These are phyloP conservation scores for Vaucheria bursata DNA, from an alignment of 352 stramenopile species.

Conservation along the genomic window DNA sequence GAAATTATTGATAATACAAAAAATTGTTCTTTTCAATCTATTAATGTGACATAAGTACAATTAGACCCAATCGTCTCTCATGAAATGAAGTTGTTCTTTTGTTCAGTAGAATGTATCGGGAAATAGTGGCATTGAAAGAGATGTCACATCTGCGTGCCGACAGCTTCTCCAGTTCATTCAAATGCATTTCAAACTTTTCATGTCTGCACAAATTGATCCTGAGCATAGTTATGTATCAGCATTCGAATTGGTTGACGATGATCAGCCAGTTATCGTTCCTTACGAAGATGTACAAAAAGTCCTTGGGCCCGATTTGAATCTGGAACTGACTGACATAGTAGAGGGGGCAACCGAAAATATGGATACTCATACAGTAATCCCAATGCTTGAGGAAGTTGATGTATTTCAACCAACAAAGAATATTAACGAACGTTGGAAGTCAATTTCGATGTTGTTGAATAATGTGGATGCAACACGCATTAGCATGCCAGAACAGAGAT, in stretches of 20 bases:
- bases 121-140: constrained; percentile 16
- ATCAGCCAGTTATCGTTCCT: constrained; percentile 28
- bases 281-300: constrained; percentile 25
- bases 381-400: not conserved
- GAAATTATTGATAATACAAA: no score
- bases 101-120: constrained; percentile 38
- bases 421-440: not conserved
- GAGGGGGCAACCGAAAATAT: not conserved
- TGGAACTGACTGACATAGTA: not conserved
- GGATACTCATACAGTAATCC: not conserved
- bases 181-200: constrained; percentile 29
- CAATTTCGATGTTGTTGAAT: not conserved
- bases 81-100: no score
- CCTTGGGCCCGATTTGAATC: no score
- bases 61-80: no score
- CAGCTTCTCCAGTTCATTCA: constrained; percentile 32
- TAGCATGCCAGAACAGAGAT: not conserved
- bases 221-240: no score
- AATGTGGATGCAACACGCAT: not conserved
- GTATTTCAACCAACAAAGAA: not conserved
- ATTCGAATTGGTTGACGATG: constrained; percentile 32
- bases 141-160: constrained; percentile 2
- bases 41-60: no score
- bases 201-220: not conserved
- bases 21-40: no score